Evolutionary conservation across 2,329 filamentous ascomycete genomes (phyloP).

Genomic region (Claviceps quebecensis): DNA sequence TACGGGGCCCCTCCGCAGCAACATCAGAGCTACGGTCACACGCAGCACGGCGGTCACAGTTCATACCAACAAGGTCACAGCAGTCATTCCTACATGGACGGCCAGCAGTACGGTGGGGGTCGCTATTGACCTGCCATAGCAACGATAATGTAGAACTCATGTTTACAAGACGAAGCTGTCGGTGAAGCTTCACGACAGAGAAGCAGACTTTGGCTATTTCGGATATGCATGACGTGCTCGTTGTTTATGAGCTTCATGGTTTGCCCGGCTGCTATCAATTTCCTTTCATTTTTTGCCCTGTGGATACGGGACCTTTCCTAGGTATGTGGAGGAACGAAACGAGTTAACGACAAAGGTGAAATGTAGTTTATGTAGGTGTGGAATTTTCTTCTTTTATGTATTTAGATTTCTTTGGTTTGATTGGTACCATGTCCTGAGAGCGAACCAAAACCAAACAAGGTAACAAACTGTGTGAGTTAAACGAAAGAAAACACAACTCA

Average conservation of each 20-base stretch:
- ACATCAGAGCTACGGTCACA: constrained; percentile 6
- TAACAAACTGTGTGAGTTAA: neutral
- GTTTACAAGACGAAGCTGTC: too few relatives aligned
- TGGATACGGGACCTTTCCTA: neutral
- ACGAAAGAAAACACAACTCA: neutral
- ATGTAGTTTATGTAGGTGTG: constrained; percentile 1
- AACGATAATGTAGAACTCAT: neutral
- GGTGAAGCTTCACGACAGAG: neutral
- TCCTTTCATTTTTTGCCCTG: neutral
- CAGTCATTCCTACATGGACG: constrained; percentile 14
- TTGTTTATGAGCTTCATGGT: neutral
- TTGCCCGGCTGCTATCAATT: neutral
- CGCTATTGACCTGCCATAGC: constrained; percentile 5
- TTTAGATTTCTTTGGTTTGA: constrained; percentile 2
- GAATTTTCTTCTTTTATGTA: constrained; percentile 1
- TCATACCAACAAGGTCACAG: constrained; percentile 16
- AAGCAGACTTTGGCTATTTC: neutral
- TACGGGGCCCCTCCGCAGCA: constrained; percentile 12
- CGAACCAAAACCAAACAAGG: neutral
- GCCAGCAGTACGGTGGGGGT: constrained; percentile 10
- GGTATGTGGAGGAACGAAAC: constrained; percentile 1
- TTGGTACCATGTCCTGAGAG: neutral
- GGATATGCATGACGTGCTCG: neutral
- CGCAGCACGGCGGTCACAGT: constrained; percentile 6
- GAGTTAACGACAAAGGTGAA: constrained; percentile 4